These are phyloP conservation scores for Murraya paniculata DNA, from an alignment of 345 rosid species.

Conservation along the genomic window DNA sequence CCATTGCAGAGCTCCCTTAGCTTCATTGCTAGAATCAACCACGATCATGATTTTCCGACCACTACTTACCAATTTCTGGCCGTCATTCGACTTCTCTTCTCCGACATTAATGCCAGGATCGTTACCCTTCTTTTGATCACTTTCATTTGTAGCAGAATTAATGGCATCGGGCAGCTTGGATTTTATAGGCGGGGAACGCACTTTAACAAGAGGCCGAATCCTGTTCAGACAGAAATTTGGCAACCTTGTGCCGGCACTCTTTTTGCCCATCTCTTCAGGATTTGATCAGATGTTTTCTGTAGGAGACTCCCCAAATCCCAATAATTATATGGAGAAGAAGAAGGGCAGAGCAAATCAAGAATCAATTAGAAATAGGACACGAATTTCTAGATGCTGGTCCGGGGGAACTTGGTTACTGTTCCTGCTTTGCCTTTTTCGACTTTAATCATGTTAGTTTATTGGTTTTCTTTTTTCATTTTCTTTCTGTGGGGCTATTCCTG, in stretches of 20 bases:
- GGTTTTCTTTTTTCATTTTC: constrained; percentile 16
- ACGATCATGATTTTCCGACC: constrained; percentile 85
- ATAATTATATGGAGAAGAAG: constrained; percentile 12
- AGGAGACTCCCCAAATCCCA: not conserved
- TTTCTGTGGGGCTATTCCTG: constrained; percentile 36
- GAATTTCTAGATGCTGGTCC: constrained; percentile 29
- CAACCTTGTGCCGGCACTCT: constrained; percentile 40
- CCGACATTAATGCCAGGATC: constrained; percentile 1
- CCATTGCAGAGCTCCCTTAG: constrained; percentile 88
- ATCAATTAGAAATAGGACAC: constrained; percentile 18
- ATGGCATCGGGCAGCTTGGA: constrained; percentile 25
- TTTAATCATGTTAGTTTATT: constrained; percentile 24
- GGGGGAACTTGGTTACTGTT: constrained; percentile 5
- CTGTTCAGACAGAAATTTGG: constrained; percentile 77
- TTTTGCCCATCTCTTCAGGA: constrained; percentile 39
- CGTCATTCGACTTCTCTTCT: constrained; percentile 1
- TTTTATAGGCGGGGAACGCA: constrained; percentile 62
- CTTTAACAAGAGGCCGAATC: constrained; percentile 70
- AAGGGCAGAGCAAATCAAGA: constrained; percentile 18
- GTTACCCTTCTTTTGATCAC: constrained; percentile 19
- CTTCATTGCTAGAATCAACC: constrained; percentile 71
- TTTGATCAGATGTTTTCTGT: not conserved
- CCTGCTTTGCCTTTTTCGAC: constrained; percentile 11
- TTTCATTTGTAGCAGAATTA: not conserved
- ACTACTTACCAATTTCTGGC: constrained; percentile 15